Evolutionary conservation across 2,329 filamentous ascomycete species (phyloP), one percentile per base, ranked within the genome.

Genomic region (Dothiorella sarmentorum): DNA sequence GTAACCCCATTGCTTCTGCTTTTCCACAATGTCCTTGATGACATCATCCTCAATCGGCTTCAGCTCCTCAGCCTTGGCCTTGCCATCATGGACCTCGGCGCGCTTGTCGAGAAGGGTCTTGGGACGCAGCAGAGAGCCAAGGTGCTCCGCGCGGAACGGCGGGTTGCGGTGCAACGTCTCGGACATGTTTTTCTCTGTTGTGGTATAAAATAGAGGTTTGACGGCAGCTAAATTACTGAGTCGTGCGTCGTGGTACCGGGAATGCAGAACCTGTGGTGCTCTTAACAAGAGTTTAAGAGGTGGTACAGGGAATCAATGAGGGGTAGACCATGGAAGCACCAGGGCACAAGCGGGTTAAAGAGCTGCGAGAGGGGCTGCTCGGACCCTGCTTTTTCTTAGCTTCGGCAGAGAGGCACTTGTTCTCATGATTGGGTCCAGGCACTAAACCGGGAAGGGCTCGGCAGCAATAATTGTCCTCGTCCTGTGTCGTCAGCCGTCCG

Each of bases 81-180:
- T 75, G 60, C 82, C 81, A 43, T 82, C 79, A 62, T 85, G 75
- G 57, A 78, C 69, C 65, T 79, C 68, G 62, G 77, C 73, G 72
- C 86, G 79, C 22, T 80, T 80, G 29, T 82, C 76, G 13, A 87
- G 76, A 18, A 90, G 80, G 40, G 78, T 70, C 56, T 82, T 72
- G 1, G 87, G 85, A 24, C 87, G 84, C 62, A 89, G 80, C 17
- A 89, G 78, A 13, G 86, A 89, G 47, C 87, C 86, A 61, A 89
- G 80, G 63, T 89, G 87, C 71, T 89, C 86, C 59, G 85, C 85
- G 68, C 87, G 82, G 71, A 87, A 89, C 47, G 84, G 85, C 18
- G 83, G 81, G 61, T 75, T 76, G 60, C 73, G 75, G 42, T 61
- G 61, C 38, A 56, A 26, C n/a, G 24, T 31, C 1, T 49, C 18